phyloP scores from a whole-genome alignment of 139 green algal species.

The Chloropicon primus region DNA sequence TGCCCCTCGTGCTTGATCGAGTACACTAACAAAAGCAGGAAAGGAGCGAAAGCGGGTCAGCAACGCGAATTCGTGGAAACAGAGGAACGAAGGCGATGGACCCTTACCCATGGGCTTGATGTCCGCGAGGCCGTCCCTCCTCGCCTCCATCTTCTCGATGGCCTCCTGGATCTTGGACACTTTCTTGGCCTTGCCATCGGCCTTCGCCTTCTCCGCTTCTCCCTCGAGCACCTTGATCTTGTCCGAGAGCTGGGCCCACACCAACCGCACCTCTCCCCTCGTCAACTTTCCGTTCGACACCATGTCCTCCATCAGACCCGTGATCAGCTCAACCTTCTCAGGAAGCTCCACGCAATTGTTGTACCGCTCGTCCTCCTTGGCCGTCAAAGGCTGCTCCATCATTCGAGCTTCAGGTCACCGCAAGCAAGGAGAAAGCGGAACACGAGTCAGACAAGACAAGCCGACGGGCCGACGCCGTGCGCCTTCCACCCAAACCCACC shows the following conservation, averaged over 20 bases:
- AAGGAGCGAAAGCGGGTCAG: no score
- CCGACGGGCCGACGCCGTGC: no score
- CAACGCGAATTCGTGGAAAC: no score
- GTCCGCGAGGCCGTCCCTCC: neutral
- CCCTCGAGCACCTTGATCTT: constrained; percentile 2
- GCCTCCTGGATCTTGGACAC: constrained; percentile 3
- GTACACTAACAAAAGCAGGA: no score
- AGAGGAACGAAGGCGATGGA: no score
- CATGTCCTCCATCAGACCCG: constrained; percentile 1
- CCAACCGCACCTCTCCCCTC: neutral
- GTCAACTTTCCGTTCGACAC: constrained; percentile 6
- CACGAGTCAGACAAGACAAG: no score
- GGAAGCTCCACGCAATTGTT: neutral
- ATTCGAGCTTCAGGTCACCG: no score
- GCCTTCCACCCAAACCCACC: no score
- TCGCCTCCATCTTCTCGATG: neutral
- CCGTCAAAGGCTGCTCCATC: neutral
- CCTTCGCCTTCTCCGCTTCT: neutral
- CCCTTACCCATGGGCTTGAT: neutral
- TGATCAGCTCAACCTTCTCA: constrained; percentile 10
- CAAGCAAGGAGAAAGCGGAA: no score
- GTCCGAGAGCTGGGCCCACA: constrained; percentile 10
- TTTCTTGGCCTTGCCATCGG: constrained; percentile 3
- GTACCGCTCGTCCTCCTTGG: constrained; percentile 8
- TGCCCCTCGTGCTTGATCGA: constrained; percentile 1